Evolutionary conservation across 208 protist genomes (phyloP).

Genomic region (Trypanosomatidae sp.): DNA sequence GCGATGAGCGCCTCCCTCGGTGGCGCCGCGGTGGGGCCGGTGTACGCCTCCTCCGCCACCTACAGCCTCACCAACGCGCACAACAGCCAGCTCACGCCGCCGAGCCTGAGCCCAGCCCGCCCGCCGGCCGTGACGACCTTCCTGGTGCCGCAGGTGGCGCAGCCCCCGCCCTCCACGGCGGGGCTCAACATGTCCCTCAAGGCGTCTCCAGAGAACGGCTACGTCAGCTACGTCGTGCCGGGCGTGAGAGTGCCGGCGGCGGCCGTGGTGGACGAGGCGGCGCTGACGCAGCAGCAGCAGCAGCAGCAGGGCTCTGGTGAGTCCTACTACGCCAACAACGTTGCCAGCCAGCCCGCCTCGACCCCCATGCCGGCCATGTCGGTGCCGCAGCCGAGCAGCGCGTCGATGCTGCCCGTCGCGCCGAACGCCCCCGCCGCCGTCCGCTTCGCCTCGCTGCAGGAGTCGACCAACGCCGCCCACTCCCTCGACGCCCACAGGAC

Average conservation of each 20-base stretch:
- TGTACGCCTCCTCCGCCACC: too few relatives aligned
- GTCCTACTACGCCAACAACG: slow-evolving; percentile 36
- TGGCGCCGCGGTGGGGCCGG: too few relatives aligned
- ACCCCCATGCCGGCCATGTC: neutral
- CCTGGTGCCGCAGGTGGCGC: slow-evolving; percentile 22
- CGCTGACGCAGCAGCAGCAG: too few relatives aligned
- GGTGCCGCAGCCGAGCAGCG: neutral
- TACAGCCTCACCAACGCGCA: too few relatives aligned
- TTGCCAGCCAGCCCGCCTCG: slow-evolving; percentile 7
- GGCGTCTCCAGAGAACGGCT: slow-evolving; percentile 14
- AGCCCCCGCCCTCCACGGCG: slow-evolving; percentile 21
- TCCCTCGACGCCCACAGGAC: slow-evolving; percentile 9
- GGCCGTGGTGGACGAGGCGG: slow-evolving; percentile 1
- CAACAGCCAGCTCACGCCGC: slow-evolving; percentile 25
- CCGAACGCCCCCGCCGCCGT: neutral
- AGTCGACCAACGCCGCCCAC: slow-evolving; percentile 12
- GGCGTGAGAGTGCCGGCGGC: slow-evolving; percentile 7
- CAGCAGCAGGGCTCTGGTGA: too few relatives aligned
- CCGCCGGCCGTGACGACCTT: slow-evolving; percentile 15
- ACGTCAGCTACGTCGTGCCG: slow-evolving; percentile 32
- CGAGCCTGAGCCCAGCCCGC: slow-evolving; percentile 21
- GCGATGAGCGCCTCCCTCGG: too few relatives aligned
- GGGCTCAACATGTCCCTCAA: slow-evolving; percentile 23
- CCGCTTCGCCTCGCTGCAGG: slow-evolving; percentile 17
- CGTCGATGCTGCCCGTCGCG: slow-evolving; percentile 21